Conservation (phyloP, 768 basidiomycete genomes). For the Boletales sp. region DNA sequence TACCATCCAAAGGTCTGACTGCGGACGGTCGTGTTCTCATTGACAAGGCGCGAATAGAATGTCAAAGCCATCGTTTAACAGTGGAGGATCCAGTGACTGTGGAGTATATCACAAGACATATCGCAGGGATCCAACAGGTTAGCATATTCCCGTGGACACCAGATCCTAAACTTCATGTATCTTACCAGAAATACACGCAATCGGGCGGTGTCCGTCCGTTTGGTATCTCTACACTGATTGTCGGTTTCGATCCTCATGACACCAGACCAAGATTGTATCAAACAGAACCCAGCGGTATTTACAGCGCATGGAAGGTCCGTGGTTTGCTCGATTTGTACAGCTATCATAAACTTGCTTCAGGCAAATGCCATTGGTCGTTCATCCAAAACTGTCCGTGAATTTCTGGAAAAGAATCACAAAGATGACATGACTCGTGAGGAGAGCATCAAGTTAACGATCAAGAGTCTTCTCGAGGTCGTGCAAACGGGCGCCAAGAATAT, state of each 20-base stretch:
- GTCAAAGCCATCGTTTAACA: slow-evolving; percentile 93
- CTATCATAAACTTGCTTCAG: slow-evolving; percentile 36
- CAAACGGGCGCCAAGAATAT: slow-evolving; percentile 99
- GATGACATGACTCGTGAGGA: slow-evolving; percentile 87
- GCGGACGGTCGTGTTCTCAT: slow-evolving; percentile 97
- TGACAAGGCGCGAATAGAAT: slow-evolving; percentile 97
- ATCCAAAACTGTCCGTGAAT: slow-evolving; percentile 97
- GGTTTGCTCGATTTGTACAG: neutral
- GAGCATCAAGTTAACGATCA: slow-evolving; percentile 91
- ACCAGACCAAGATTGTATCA: slow-evolving; percentile 85
- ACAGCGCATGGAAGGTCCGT: slow-evolving; percentile 94
- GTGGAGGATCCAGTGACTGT: slow-evolving; percentile 98
- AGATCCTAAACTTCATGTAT: neutral
- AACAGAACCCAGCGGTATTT: slow-evolving; percentile 97
- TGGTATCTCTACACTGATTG: slow-evolving; percentile 93
- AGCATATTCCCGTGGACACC: slow-evolving; percentile 10
- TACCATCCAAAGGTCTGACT: slow-evolving; percentile 66
- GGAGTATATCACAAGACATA: slow-evolving; percentile 96
- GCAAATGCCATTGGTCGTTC: slow-evolving; percentile 98
- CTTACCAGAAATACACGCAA: slow-evolving; percentile 85
- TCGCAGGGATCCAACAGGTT: slow-evolving; percentile 99
- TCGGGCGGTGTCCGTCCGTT: slow-evolving; percentile 98
- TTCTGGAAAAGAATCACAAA: slow-evolving; percentile 96
- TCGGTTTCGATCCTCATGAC: slow-evolving; percentile 96
- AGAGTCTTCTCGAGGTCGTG: slow-evolving; percentile 94